These are phyloP conservation scores for Chaetomiaceae sp. DNA, from an alignment of 2,329 filamentous ascomycete species.

Conservation along the genomic window DNA sequence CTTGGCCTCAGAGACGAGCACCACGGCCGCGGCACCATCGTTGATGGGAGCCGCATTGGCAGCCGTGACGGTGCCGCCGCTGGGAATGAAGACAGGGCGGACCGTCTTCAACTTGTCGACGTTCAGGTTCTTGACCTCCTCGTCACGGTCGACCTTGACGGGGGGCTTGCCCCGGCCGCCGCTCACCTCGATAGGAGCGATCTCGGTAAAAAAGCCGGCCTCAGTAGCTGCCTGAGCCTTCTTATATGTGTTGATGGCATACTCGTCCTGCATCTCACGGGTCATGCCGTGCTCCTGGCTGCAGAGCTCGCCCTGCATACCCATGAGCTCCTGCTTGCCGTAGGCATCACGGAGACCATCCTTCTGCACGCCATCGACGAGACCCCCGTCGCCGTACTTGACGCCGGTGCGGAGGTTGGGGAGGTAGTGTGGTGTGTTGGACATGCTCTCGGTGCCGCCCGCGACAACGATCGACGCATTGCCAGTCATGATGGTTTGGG, in stretches of 20 bases:
- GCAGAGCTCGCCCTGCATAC: conserved; percentile 87
- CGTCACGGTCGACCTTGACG: conserved; percentile 75
- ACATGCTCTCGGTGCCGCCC: conserved; percentile 97
- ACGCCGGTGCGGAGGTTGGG: conserved; percentile 78
- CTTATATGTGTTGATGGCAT: conserved; percentile 92
- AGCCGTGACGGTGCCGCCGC: conserved; percentile 84
- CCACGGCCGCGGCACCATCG: conserved; percentile 86
- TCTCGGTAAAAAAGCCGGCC: conserved; percentile 81
- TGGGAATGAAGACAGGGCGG: conserved; percentile 76
- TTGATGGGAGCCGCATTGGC: conserved; percentile 96
- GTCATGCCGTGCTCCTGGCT: conserved; percentile 75
- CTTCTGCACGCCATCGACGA: conserved; percentile 89
- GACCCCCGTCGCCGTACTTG: conserved; percentile 87
- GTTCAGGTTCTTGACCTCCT: conserved; percentile 94
- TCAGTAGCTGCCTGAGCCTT: conserved; percentile 84
- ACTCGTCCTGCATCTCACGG: conserved; percentile 87
- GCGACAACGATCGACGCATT: conserved; percentile 91
- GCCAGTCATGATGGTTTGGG: conserved; percentile 96
- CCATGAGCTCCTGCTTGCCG: conserved; percentile 93
- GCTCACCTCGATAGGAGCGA: conserved; percentile 81
- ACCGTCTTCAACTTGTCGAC: conserved; percentile 77
- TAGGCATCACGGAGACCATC: conserved; percentile 94
- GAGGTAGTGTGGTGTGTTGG: conserved; percentile 94
- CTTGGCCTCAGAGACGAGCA: conserved; percentile 91
- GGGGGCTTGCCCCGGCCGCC: conserved; percentile 87